Conservation (phyloP, 345 rosid species). For the Lepidium sativum region DNA sequence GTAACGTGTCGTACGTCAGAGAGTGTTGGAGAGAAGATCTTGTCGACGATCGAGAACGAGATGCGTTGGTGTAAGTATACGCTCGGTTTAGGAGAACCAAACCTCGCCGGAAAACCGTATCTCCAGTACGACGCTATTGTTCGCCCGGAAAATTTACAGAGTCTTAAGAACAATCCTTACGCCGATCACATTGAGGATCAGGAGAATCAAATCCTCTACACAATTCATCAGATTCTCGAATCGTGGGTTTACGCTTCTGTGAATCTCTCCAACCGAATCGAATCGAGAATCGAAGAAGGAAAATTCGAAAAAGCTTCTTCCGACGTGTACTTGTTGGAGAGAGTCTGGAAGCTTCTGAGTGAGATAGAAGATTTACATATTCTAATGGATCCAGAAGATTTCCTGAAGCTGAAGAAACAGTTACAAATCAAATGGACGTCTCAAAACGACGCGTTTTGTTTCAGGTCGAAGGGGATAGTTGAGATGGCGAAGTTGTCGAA, state of each 20-base stretch:
- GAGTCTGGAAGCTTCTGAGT: constrained; percentile 60
- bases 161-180: constrained; percentile 47
- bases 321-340: constrained; percentile 57
- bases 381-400: constrained; percentile 81
- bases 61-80: constrained; percentile 76
- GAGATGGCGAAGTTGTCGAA: constrained; percentile 49
- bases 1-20: constrained; percentile 61
- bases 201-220: constrained; percentile 62
- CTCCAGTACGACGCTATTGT: constrained; percentile 77
- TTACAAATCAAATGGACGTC: constrained; percentile 31
- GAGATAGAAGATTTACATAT: constrained; percentile 66
- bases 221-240: constrained; percentile 71
- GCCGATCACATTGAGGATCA: constrained; percentile 47
- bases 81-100: constrained; percentile 79
- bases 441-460: constrained; percentile 64
- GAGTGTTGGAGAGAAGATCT: constrained; percentile 53
- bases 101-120: constrained; percentile 63
- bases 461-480: constrained; percentile 59
- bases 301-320: constrained; percentile 42
- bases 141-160: constrained; percentile 49
- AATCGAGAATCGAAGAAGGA: constrained; percentile 35
- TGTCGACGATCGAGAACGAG: constrained; percentile 63
- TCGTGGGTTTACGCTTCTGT: constrained; percentile 57
- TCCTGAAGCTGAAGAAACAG: constrained; percentile 62
- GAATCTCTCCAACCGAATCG: constrained; percentile 39